phyloP scores from a whole-genome alignment of 495 filamentous ascomycete species.

The Cryomyces minteri region DNA sequence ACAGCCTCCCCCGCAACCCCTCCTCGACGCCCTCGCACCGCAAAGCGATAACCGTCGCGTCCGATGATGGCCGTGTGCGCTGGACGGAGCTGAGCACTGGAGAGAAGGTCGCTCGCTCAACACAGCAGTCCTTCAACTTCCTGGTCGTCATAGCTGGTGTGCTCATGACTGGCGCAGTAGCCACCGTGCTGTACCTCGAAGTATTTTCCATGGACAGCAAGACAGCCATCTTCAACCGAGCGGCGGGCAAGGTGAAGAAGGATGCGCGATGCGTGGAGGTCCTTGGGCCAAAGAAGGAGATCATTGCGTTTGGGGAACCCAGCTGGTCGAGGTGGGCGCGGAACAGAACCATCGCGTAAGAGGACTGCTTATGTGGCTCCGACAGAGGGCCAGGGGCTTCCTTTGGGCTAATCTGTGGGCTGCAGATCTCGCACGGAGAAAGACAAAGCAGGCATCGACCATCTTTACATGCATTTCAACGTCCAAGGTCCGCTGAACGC shows the following conservation, averaged over 20 bases:
- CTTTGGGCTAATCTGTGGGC: neutral
- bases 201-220: conserved; percentile 75
- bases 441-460: conserved; percentile 59
- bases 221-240: conserved; percentile 75
- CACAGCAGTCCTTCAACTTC: conserved; percentile 82
- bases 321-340: conserved; percentile 68
- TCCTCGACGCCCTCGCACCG: neutral
- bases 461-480: conserved; percentile 77
- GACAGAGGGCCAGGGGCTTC: conserved; percentile 19
- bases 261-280: conserved; percentile 51
- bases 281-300: conserved; percentile 59
- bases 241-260: conserved; percentile 57
- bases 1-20: neutral
- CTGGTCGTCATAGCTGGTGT: conserved; percentile 56
- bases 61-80: conserved; percentile 60
- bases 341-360: conserved; percentile 54
- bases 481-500: conserved; percentile 64
- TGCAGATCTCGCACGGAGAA: conserved; percentile 42
- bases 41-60: conserved; percentile 48
- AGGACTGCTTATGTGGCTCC: neutral
- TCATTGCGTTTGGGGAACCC: conserved; percentile 69
- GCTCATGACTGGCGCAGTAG: conserved; percentile 39
- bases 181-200: conserved; percentile 65
- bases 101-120: conserved; percentile 74
- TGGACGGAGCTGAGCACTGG: conserved; percentile 55